phyloP scores from a whole-genome alignment of 1,284 basidiomycete species.

The Cutaneotrichosporon arboriforme region DNA sequence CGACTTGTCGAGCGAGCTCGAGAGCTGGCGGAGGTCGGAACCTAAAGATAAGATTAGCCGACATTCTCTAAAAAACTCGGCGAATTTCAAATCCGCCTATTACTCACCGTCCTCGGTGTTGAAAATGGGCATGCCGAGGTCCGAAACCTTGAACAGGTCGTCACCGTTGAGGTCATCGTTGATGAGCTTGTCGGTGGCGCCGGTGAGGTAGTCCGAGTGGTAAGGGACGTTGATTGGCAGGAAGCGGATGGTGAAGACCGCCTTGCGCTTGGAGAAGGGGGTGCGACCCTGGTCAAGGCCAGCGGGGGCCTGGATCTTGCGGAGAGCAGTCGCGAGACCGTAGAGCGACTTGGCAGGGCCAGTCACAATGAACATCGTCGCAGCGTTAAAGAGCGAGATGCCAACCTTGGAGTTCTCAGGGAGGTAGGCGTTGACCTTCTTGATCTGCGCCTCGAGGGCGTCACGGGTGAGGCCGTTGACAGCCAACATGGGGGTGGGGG shows the following conservation, averaged over 20 bases:
- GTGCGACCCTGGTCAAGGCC: conserved; percentile 90
- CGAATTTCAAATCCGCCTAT: conserved; percentile 10
- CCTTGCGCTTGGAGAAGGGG: conserved; percentile 90
- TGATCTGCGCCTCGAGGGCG: conserved; percentile 74
- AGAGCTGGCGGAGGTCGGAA: conserved; percentile 65
- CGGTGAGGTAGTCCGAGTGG: conserved; percentile 81
- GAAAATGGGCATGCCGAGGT: conserved; percentile 78
- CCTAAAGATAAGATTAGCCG: conserved; percentile 53
- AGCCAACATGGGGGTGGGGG: conserved; percentile 87
- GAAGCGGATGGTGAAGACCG: conserved; percentile 88
- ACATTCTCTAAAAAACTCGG: conserved; percentile 1
- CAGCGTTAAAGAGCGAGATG: conserved; percentile 87
- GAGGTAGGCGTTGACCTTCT: conserved; percentile 82
- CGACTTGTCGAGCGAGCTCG: conserved; percentile 67
- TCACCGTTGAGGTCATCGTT: conserved; percentile 68
- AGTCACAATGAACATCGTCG: conserved; percentile 86
- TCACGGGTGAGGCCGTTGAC: conserved; percentile 75
- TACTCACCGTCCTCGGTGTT: conserved; percentile 81
- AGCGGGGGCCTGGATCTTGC: conserved; percentile 79
- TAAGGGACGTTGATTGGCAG: conserved; percentile 91
- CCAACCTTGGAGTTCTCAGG: conserved; percentile 69
- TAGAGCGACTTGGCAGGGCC: conserved; percentile 88
- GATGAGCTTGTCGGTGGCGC: conserved; percentile 68
- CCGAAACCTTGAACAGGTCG: conserved; percentile 71
- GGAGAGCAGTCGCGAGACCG: conserved; percentile 82